phyloP scores from a whole-genome alignment of 2,329 filamentous ascomycete species.

The Immersiporthe knoxdaviesiana region DNA sequence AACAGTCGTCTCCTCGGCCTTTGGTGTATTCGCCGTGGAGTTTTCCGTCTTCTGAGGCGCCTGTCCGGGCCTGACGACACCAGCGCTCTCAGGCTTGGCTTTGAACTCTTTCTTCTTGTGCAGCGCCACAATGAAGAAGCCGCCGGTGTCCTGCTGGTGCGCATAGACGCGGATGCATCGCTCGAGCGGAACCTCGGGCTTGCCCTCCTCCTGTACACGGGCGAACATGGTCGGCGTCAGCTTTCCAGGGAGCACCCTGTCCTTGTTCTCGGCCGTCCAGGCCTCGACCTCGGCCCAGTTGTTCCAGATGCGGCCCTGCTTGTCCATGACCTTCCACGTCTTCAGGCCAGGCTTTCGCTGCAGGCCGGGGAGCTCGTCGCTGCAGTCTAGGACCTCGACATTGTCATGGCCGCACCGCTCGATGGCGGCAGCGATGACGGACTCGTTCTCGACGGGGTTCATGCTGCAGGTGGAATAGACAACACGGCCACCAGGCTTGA shows the following conservation, averaged over 20 bases:
- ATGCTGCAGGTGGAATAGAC: slow-evolving; percentile 99
- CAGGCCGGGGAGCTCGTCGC: slow-evolving; percentile 73
- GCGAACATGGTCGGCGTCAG: slow-evolving; percentile 86
- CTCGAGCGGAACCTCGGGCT: slow-evolving; percentile 75
- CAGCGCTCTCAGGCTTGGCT: slow-evolving; percentile 69
- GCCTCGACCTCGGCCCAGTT: slow-evolving; percentile 82
- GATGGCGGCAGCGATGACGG: slow-evolving; percentile 85
- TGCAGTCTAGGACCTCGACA: slow-evolving; percentile 84
- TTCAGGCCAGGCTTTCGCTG: slow-evolving; percentile 78
- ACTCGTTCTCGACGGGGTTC: slow-evolving; percentile 97
- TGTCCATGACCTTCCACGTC: slow-evolving; percentile 91
- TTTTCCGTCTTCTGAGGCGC: slow-evolving; percentile 22
- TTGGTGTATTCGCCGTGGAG: neutral
- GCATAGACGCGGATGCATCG: slow-evolving; percentile 93
- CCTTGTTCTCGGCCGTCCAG: slow-evolving; percentile 59
- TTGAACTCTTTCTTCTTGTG: slow-evolving; percentile 90
- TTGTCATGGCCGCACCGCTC: slow-evolving; percentile 81
- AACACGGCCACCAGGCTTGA: slow-evolving; percentile 91
- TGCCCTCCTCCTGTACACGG: slow-evolving; percentile 54
- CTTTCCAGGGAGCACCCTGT: slow-evolving; percentile 64
- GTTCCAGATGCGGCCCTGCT: slow-evolving; percentile 75
- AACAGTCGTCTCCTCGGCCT: slow-evolving; percentile 20
- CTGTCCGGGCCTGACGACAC: slow-evolving; percentile 2
- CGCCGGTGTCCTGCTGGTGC: slow-evolving; percentile 93
- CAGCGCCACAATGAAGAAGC: slow-evolving; percentile 94